Percentiles rank a stretch among this genome's conserved stretches.
Evolutionary conservation across 2,329 filamentous ascomycete species (phyloP).

Genomic region (Nannizzia gypsea): DNA sequence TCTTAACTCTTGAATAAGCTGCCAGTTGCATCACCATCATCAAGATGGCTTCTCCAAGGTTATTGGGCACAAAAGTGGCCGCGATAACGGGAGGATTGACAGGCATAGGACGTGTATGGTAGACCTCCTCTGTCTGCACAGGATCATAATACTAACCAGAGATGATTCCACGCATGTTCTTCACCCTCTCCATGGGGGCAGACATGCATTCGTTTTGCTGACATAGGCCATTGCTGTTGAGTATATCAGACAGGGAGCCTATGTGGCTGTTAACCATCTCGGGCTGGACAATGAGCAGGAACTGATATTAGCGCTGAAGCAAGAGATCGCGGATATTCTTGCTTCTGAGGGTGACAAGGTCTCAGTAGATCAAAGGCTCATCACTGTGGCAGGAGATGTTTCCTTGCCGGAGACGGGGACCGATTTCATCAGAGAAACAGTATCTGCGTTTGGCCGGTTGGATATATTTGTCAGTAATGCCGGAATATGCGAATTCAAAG

Average conservation of each 20-base stretch:
- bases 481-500: slow-evolving; percentile 75
- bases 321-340: slow-evolving; percentile 24
- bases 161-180: not conserved
- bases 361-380: slow-evolving; percentile 34
- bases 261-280: slow-evolving; percentile 71
- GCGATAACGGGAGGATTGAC: slow-evolving; percentile 80
- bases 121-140: not conserved
- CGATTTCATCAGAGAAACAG: slow-evolving; percentile 54
- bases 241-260: slow-evolving; percentile 65
- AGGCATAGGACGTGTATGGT: slow-evolving; percentile 57
- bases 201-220: not conserved
- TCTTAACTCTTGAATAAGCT: not conserved
- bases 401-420: slow-evolving; percentile 59
- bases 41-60: slow-evolving; percentile 17
- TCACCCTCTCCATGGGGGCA: not conserved
- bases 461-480: slow-evolving; percentile 82
- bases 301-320: slow-evolving; percentile 39
- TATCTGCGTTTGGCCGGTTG: slow-evolving; percentile 44
- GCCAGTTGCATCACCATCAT: not conserved
- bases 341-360: not conserved
- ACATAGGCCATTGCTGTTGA: slow-evolving; percentile 60
- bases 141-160: not conserved
- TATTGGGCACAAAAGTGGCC: slow-evolving; percentile 64
- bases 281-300: slow-evolving; percentile 29
- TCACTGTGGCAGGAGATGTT: slow-evolving; percentile 66